Base-by-base conservation (phyloP, 495 filamentous ascomycete species). In the Hapsidospora chrysogenum region DNA sequence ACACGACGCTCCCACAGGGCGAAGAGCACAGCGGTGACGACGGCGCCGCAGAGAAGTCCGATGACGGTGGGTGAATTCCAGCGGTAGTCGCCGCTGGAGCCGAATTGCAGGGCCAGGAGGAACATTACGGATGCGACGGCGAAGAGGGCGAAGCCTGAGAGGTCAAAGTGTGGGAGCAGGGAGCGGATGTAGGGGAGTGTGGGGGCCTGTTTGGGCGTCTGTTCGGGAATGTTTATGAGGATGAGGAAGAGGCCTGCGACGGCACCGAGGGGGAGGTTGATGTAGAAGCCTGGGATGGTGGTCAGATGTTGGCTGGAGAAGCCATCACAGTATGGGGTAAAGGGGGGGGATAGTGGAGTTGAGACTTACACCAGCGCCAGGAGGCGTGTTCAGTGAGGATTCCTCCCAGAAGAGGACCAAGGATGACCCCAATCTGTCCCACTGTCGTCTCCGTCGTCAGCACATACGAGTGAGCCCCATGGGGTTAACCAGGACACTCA, bases 351-450 rank as follows among this genome's bases (percentile, higher is more conserved):
- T n/a, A n/a, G n/a, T n/a, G n/a, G n/a, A n/a, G n/a, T n/a, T n/a
- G n/a, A n/a, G 11, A 37, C 35, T 30, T 38, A 38, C 70, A 76
- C 72, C 72, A 77, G 25, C 68, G 55, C 70, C 70, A 77, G 3
- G 55, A 58, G 10, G 64, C 44, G 18, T 64, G 48, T 23, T 70
- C 38, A 11, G 45, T 48, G 18, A 45, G 16, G 11, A 20, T 22
- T 4, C 30, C 35, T 2, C 35, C 34, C 22, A 38, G 9, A 9
- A 28, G 16, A 1, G 31, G 31, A 2, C 31, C 38, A 4, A 33
- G 2, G 3, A 34, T 21, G 9, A 28, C 17, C 13, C 31, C 38
- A 2, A 40, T 3, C 21, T 38, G 36, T 4, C 27, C 29, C 4
- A 20, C 21, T n/a, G n/a, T n/a, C n/a, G n/a, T n/a, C n/a, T n/a